Conservation (phyloP, 371 early-diverging fungal species). For the Saksenaea oblongispora region DNA sequence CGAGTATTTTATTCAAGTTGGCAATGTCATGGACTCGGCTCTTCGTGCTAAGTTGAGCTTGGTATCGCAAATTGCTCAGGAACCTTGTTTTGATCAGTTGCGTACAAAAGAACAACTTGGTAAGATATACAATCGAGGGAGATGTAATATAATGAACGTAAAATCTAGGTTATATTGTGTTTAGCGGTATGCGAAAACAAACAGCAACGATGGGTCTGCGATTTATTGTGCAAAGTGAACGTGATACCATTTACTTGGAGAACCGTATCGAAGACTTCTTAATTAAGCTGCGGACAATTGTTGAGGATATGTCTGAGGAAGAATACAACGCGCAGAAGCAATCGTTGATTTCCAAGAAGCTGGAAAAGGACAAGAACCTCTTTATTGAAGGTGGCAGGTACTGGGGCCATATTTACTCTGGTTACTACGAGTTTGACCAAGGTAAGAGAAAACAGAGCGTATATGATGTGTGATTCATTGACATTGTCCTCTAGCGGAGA, state of each 20-base stretch:
- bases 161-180: slow-evolving; percentile 70
- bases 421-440: slow-evolving; percentile 87
- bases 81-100: slow-evolving; percentile 91
- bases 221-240: slow-evolving; percentile 87
- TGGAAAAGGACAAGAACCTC: slow-evolving; percentile 89
- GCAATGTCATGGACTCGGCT: slow-evolving; percentile 52
- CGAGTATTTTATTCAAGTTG: slow-evolving; percentile 76
- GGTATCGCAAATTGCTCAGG: slow-evolving; percentile 76
- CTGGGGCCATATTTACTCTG: slow-evolving; percentile 79
- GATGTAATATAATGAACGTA: slow-evolving; percentile 5
- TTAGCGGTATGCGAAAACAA: slow-evolving; percentile 68
- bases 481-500: slow-evolving; percentile 29
- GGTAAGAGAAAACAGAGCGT: slow-evolving; percentile 14
- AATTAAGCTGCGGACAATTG: slow-evolving; percentile 43
- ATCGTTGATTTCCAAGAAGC: slow-evolving; percentile 69
- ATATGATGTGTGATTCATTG: not conserved
- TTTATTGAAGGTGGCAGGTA: slow-evolving; percentile 74
- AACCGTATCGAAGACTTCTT: slow-evolving; percentile 82
- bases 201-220: slow-evolving; percentile 69
- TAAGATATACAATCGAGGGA: slow-evolving; percentile 19
- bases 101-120: slow-evolving; percentile 91
- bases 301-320: slow-evolving; percentile 68
- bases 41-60: slow-evolving; percentile 72
- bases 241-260: slow-evolving; percentile 82
- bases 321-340: slow-evolving; percentile 78